phyloP scores from a whole-genome alignment of 2,329 filamentous ascomycete genomes.

The Aaosphaeria arxii region DNA sequence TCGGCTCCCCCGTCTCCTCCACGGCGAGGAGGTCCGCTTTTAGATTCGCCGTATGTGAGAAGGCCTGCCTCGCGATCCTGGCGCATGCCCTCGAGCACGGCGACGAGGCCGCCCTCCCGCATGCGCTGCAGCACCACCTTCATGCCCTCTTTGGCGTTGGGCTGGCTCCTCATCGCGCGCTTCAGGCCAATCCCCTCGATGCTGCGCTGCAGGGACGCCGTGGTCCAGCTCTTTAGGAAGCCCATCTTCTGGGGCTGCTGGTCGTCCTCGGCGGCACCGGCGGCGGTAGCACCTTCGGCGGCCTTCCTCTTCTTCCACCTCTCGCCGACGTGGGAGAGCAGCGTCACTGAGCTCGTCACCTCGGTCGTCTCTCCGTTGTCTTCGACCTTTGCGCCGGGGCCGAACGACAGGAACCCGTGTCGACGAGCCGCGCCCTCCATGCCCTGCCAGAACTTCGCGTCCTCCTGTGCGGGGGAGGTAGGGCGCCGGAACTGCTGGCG shows the following conservation, averaged over 20 bases:
- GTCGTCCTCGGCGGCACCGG: constrained; percentile 32
- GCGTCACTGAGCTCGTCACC: constrained; percentile 71
- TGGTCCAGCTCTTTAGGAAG: constrained; percentile 62
- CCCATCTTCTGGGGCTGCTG: constrained; percentile 51
- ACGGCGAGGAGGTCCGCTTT: too few species aligned
- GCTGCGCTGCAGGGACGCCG: constrained; percentile 70
- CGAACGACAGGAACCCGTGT: constrained; percentile 30
- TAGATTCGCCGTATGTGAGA: background rate
- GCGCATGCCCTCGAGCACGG: constrained; percentile 68
- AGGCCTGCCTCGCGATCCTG: constrained; percentile 51
- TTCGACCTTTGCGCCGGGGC: constrained; percentile 20
- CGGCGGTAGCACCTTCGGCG: constrained; percentile 26
- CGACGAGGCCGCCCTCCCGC: constrained; percentile 63
- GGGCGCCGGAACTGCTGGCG: constrained; percentile 65
- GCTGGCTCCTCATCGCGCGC: constrained; percentile 73
- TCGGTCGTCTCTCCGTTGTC: constrained; percentile 52
- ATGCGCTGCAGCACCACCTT: constrained; percentile 73
- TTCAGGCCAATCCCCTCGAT: constrained; percentile 77
- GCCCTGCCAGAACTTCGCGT: constrained; percentile 26
- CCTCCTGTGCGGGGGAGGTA: constrained; percentile 7
- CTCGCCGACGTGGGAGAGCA: constrained; percentile 70
- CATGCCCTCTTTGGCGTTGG: constrained; percentile 82
- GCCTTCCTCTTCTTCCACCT: constrained; percentile 53
- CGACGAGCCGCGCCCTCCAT: constrained; percentile 29
- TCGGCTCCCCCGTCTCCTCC: too few species aligned